phyloP scores from a whole-genome alignment of 1,284 basidiomycete species.

The Tilletia walkeri region DNA sequence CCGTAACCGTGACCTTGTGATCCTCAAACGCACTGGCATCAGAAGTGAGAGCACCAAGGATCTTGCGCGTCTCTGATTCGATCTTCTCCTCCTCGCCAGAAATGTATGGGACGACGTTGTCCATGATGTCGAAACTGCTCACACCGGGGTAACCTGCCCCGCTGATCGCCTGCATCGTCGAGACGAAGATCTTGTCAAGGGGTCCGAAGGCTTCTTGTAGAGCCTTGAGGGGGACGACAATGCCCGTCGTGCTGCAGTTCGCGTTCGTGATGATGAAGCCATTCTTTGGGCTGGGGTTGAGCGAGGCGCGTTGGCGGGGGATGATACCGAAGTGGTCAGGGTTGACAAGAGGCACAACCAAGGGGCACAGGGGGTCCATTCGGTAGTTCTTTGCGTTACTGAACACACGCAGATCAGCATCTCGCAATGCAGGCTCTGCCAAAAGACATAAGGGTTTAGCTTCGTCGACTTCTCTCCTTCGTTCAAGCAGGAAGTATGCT shows the following conservation, averaged over 20 bases:
- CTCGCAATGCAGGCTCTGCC: slow-evolving; percentile 79
- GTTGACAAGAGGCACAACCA: slow-evolving; percentile 96
- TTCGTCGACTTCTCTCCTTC: background rate
- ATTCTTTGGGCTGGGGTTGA: slow-evolving; percentile 63
- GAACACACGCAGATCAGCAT: slow-evolving; percentile 86
- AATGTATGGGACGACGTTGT: slow-evolving; percentile 96
- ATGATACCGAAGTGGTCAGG: slow-evolving; percentile 81
- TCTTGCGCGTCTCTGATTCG: slow-evolving; percentile 97
- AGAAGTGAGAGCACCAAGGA: slow-evolving; percentile 67
- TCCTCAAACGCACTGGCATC: slow-evolving; percentile 68
- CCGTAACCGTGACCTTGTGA: slow-evolving; percentile 81
- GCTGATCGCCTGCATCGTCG: slow-evolving; percentile 96
- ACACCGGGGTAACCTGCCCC: slow-evolving; percentile 97
- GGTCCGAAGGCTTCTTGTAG: slow-evolving; percentile 91
- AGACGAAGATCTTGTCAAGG: slow-evolving; percentile 82
- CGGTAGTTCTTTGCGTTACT: slow-evolving; percentile 98
- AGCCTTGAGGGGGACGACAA: slow-evolving; percentile 87
- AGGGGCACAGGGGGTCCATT: slow-evolving; percentile 87
- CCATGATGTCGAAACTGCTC: slow-evolving; percentile 83
- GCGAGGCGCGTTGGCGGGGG: slow-evolving; percentile 69
- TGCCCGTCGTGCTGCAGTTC: slow-evolving; percentile 94
- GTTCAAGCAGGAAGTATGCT: slow-evolving; percentile 48
- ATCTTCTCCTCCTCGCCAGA: slow-evolving; percentile 85
- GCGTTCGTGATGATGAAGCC: slow-evolving; percentile 99
- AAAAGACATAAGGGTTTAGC: background rate